Evolutionary conservation across 257 asterid genomes (phyloP).

Genomic region (Forsythia viridissima): DNA sequence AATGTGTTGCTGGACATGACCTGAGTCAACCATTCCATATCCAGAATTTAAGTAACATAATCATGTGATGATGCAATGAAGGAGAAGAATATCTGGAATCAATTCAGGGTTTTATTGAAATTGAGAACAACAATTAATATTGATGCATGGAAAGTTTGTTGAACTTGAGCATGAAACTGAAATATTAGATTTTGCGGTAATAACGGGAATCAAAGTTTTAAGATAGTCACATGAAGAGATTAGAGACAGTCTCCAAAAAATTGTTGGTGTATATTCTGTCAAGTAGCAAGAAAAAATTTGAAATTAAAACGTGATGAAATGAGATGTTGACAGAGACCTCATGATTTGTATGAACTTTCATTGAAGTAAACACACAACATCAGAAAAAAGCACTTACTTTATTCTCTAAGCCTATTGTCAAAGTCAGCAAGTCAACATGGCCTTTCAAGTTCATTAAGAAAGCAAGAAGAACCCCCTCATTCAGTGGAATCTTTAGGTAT

Average conservation of each 20-base stretch:
- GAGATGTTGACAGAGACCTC: background rate
- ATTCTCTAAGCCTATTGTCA: slow-evolving; percentile 56
- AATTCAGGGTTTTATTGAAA: background rate
- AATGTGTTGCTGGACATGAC: slow-evolving; percentile 53
- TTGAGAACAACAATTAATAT: background rate
- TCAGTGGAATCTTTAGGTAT: slow-evolving; percentile 76
- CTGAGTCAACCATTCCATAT: slow-evolving; percentile 49
- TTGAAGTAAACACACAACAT: background rate
- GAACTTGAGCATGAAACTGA: background rate
- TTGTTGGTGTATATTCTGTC: background rate
- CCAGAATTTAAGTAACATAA: slow-evolving; percentile 1
- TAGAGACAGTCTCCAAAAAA: background rate
- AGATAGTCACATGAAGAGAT: background rate
- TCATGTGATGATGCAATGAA: background rate
- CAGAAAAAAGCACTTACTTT: slow-evolving; percentile 45
- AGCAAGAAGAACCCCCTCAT: slow-evolving; percentile 89
- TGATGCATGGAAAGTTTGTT: background rate
- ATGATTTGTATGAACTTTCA: background rate
- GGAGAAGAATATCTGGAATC: background rate
- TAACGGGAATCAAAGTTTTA: background rate
- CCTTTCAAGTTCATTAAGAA: slow-evolving; percentile 97
- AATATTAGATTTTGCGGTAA: background rate
- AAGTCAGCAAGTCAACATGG: slow-evolving; percentile 80
- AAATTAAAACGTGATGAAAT: background rate
- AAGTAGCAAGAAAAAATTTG: background rate